A percentile compares a stretch with the other conserved stretches of the same genome.
Conservation (phyloP, 208 protist species). For the Crithidia sp. region DNA sequence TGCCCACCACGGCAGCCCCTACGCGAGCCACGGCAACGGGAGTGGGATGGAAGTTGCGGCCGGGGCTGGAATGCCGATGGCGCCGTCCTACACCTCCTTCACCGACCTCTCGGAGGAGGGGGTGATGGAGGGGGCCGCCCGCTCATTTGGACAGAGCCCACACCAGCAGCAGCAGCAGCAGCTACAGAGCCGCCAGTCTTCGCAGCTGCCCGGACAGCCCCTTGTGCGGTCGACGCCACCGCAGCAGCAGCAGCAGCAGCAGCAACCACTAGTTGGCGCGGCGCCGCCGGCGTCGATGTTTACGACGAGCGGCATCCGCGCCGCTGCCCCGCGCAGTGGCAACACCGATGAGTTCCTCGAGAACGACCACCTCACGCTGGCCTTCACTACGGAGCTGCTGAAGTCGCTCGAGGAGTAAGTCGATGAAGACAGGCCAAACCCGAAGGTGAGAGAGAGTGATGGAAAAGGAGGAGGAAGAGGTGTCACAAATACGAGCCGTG, state of each 20-base stretch:
- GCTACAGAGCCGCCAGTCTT: constrained; percentile 4
- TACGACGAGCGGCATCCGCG: constrained; percentile 24
- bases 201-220: background rate
- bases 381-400: constrained; percentile 44
- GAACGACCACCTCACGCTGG: constrained; percentile 40
- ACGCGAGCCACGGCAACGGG: constrained; percentile 17
- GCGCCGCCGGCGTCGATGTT: constrained; percentile 24
- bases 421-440: background rate
- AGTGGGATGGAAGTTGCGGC: constrained; percentile 9
- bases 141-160: constrained; percentile 10
- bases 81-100: constrained; percentile 37
- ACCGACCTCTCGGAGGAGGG: constrained; percentile 38
- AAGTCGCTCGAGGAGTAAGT: constrained; percentile 38
- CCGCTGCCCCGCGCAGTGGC: constrained; percentile 17
- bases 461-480: background rate
- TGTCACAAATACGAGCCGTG: no score
- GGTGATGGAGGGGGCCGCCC: constrained; percentile 16
- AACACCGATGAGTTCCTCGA: constrained; percentile 33
- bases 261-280: background rate
- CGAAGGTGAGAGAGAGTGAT: background rate
- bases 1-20: constrained; percentile 16
- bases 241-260: constrained; percentile 22
- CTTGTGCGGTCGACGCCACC: background rate
- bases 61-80: constrained; percentile 19
- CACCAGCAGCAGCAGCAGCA: constrained; percentile 19